Evolutionary conservation across 345 rosid genomes (phyloP), one percentile per base, ranked within the genome.

Genomic region (Ailanthus altissimus): DNA sequence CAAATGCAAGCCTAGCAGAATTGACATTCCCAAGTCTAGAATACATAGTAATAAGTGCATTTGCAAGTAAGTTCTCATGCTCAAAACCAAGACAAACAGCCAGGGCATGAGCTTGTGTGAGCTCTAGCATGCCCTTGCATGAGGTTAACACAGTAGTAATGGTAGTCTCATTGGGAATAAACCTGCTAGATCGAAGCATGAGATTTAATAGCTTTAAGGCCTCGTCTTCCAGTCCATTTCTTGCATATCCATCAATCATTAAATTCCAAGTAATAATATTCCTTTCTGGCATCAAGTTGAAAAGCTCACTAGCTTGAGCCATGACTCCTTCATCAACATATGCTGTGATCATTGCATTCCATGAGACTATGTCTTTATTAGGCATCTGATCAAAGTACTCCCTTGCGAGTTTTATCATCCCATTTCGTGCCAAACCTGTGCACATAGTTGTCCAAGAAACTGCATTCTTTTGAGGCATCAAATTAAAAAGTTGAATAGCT

Each of bases 311-410:
- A 73, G 85, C 83, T 78, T 84, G 81, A 67, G 38, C 45, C 81
- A 75, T 73, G 71, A 23, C 49, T 13, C 86, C 86, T 46, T 66
- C 72, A 65, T 80, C 78, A 70, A 63, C 53, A 67, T 79, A 81
- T 53, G 74, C 82, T 1, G 81, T 81, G 70, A 83, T 84, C 89
- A 86, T 81, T 18, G 89, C 81, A 60, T 86, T 86, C 83, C 85
- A 83, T 8, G 85, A 80, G 8, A 79, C 79, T 25, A 59, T 57
- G 38, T 77, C 89, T 78, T 79, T 86, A 6, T 46, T 72, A 51
- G 85, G 82, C 81, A 80, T 83, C 40, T 66, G 74, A 70, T 81
- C 61, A 70, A 86, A 86, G 76, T 68, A 77, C 49, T 74, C 75
- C 68, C 80, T 68, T 8, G 87, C 89, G n/a, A 14, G 66, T 70